Conservation (phyloP, 2,329 filamentous ascomycete species). For the Furcasterigmium furcatum region DNA sequence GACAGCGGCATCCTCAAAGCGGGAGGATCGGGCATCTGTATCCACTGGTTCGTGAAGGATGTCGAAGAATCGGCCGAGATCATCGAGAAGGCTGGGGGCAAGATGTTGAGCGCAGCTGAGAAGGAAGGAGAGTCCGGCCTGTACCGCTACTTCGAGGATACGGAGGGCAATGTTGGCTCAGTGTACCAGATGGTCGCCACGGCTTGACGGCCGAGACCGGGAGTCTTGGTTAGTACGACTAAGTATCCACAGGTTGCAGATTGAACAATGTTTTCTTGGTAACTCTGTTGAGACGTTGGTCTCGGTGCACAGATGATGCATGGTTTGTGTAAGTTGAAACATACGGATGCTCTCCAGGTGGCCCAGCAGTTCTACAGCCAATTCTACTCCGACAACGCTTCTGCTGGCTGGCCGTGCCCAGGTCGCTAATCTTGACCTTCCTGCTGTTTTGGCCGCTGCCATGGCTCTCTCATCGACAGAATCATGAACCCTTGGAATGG, state of each 20-base stretch:
- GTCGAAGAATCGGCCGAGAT: conserved; percentile 17
- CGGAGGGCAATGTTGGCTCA: conserved; percentile 23
- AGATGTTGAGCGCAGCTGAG: conserved; percentile 20
- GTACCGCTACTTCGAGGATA: conserved; percentile 25
- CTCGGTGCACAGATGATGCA: no score
- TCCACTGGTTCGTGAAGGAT: conserved; percentile 25
- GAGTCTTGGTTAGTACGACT: background rate
- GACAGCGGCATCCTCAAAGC: conserved; percentile 16
- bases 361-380: no score
- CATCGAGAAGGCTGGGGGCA: conserved; percentile 23
- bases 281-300: no score
- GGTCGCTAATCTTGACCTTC: background rate
- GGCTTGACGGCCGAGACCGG: background rate
- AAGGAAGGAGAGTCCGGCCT: conserved; percentile 21
- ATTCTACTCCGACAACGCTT: background rate
- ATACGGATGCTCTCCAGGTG: no score
- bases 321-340: no score
- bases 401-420: background rate
- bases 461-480: background rate
- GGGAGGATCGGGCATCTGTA: conserved; percentile 20
- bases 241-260: background rate
- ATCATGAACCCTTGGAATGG: background rate
- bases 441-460: background rate
- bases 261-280: background rate
- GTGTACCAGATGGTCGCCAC: conserved; percentile 20